Evolutionary conservation across 192 early-diverging fungal species (phyloP).

Genomic region (Lobosporangium transversale): DNA sequence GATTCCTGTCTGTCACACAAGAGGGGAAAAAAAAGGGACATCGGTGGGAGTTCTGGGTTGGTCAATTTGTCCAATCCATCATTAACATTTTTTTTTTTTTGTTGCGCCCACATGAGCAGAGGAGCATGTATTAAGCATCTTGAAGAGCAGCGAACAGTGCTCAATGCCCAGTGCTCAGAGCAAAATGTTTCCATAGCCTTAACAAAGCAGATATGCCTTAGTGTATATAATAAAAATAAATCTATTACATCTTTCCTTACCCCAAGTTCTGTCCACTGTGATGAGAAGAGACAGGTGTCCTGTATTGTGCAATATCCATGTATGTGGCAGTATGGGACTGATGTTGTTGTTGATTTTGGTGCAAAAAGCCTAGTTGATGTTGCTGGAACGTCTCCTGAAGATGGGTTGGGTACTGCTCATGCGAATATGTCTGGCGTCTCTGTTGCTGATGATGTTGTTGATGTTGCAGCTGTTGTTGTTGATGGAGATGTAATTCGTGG

Average conservation of each 20-base stretch:
- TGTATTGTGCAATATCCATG: conserved; percentile 22
- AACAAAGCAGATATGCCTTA: background rate
- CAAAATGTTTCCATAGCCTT: background rate
- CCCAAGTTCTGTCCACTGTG: conserved; percentile 33
- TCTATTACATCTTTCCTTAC: no score
- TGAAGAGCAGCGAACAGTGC: no score
- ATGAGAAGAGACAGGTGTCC: conserved; percentile 20
- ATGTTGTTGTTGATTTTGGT: conserved; percentile 11
- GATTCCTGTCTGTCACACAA: conserved; percentile 4
- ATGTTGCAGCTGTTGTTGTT: conserved; percentile 12
- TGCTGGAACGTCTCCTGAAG: conserved; percentile 19
- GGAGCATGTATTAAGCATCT: background rate
- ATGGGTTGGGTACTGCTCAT: conserved; percentile 12
- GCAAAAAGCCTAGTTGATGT: conserved; percentile 18
- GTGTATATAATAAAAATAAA: background rate
- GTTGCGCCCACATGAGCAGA: conserved; percentile 10
- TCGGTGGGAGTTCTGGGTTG: background rate
- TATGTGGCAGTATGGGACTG: background rate
- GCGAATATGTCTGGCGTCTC: conserved; percentile 12
- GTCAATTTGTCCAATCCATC: background rate
- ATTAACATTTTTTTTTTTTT: background rate
- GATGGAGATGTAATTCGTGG: conserved; percentile 13
- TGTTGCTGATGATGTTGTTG: conserved; percentile 30
- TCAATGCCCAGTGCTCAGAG: no score
- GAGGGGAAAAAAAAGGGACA: background rate